Percentiles rank a stretch among this genome's conserved stretches.
Conservation (phyloP, 129 eudicot genomes). For the Cynara cardunculus region DNA sequence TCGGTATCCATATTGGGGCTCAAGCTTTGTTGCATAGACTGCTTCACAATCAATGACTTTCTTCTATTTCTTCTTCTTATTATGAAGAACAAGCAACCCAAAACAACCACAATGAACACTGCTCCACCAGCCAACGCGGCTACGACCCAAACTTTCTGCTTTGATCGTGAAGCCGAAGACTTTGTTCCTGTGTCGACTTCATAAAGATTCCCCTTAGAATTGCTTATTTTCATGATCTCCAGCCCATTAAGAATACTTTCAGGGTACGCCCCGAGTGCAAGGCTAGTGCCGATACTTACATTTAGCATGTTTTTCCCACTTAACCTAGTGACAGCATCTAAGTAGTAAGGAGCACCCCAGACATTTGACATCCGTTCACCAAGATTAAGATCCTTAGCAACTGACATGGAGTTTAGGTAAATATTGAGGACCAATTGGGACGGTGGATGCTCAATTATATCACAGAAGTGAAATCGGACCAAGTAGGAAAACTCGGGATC, state of each 20-base stretch:
- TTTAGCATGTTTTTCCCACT: slow-evolving; percentile 21
- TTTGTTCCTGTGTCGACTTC: slow-evolving; percentile 19
- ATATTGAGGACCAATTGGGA: slow-evolving; percentile 33
- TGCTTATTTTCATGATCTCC: slow-evolving; percentile 73
- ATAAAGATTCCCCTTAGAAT: slow-evolving; percentile 40
- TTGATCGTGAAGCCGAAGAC: slow-evolving; percentile 25
- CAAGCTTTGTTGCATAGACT: background rate
- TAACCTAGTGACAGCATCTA: slow-evolving; percentile 45
- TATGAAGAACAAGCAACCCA: slow-evolving; percentile 33
- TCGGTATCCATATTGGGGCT: background rate
- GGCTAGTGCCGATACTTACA: slow-evolving; percentile 52
- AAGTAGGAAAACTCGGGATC: slow-evolving; percentile 60
- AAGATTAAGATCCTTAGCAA: slow-evolving; percentile 37
- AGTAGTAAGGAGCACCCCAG: slow-evolving; percentile 45
- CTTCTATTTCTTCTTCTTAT: slow-evolving; percentile 34
- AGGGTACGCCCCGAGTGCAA: slow-evolving; percentile 30
- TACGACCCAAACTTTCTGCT: slow-evolving; percentile 37
- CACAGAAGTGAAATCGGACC: slow-evolving; percentile 68
- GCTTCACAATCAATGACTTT: slow-evolving; percentile 6
- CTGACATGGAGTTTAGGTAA: slow-evolving; percentile 41
- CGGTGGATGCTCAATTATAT: slow-evolving; percentile 33
- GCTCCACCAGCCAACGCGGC: slow-evolving; percentile 30
- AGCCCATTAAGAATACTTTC: slow-evolving; percentile 67
- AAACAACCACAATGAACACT: slow-evolving; percentile 18
- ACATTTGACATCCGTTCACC: slow-evolving; percentile 30